Conservation (phyloP, 2,329 filamentous ascomycete genomes). For the Magnaporthiopsis rhizophila region DNA sequence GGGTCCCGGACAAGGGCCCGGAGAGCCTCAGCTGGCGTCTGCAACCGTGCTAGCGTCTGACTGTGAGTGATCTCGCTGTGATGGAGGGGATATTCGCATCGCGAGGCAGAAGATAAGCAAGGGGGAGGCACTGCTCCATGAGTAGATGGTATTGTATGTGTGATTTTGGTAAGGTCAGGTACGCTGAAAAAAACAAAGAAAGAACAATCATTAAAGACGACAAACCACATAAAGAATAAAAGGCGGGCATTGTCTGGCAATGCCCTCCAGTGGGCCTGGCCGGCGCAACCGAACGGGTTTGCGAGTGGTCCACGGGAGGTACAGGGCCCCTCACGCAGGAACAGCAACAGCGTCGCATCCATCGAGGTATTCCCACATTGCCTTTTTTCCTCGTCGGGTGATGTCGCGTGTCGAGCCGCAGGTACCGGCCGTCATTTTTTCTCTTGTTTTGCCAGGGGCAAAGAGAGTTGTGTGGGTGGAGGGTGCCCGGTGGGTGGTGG, state of each 20-base stretch:
- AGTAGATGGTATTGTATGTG: too few species aligned
- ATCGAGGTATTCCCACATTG: not conserved
- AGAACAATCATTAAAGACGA: not conserved
- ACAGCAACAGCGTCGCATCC: not conserved
- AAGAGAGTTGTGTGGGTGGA: not conserved
- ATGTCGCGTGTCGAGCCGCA: not conserved
- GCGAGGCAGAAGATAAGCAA: not conserved
- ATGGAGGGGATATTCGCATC: not conserved
- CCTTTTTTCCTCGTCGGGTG: not conserved
- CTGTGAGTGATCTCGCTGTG: slow-evolving; percentile 12
- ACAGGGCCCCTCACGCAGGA: slow-evolving; percentile 1
- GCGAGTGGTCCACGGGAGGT: not conserved
- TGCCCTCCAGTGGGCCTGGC: not conserved
- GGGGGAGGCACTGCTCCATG: not conserved
- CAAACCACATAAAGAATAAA: not conserved
- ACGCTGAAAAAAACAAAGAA: not conserved
- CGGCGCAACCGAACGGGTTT: not conserved
- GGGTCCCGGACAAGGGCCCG: not conserved
- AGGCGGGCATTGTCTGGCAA: not conserved
- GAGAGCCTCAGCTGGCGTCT: slow-evolving; percentile 17
- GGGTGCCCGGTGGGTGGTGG: too few species aligned
- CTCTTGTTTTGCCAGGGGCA: not conserved
- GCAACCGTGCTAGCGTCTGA: slow-evolving; percentile 24
- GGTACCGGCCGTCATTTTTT: not conserved
- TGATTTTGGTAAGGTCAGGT: not conserved